Conservation (phyloP, 2,329 filamentous ascomycete species). For the Penicillium hesseltinei region DNA sequence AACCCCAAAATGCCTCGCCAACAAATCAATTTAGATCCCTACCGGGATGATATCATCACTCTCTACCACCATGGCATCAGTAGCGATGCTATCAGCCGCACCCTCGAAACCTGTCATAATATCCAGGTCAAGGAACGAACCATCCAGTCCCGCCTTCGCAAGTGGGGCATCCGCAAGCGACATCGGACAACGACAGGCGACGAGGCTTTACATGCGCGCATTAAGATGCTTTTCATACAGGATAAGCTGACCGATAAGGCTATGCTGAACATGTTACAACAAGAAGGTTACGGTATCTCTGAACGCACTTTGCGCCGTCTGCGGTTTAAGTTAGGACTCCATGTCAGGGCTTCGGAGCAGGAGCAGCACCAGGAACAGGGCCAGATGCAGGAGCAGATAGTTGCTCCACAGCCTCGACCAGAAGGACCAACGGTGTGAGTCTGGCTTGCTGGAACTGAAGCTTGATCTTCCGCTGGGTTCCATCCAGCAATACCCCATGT, state of each 20-base stretch:
- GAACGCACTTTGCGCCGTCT: slow-evolving; percentile 24
- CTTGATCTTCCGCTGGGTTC: not conserved
- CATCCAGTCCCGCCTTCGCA: slow-evolving; percentile 26
- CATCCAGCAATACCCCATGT: not conserved
- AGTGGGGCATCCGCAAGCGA: slow-evolving; percentile 29
- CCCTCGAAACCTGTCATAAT: slow-evolving; percentile 22
- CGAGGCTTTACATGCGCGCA: slow-evolving; percentile 22
- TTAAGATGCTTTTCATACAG: slow-evolving; percentile 22
- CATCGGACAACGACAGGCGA: slow-evolving; percentile 26
- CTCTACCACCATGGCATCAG: slow-evolving; percentile 25
- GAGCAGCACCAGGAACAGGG: slow-evolving; percentile 6
- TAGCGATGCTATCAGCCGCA: slow-evolving; percentile 24
- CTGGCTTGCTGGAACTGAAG: not conserved
- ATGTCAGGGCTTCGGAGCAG: slow-evolving; percentile 19
- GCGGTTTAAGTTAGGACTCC: slow-evolving; percentile 26
- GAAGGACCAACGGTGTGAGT: slow-evolving; percentile 1
- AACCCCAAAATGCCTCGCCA: slow-evolving; percentile 22
- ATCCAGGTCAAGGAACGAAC: slow-evolving; percentile 27
- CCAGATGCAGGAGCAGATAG: not conserved
- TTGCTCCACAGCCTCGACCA: not conserved
- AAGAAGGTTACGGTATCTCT: slow-evolving; percentile 26
- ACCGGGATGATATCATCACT: slow-evolving; percentile 23
- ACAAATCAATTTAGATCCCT: slow-evolving; percentile 27
- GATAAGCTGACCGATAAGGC: slow-evolving; percentile 26
- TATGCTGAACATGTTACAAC: slow-evolving; percentile 24